Conservation (phyloP, 176 grass and related monocot species). For the Rhynchospora pubera region DNA sequence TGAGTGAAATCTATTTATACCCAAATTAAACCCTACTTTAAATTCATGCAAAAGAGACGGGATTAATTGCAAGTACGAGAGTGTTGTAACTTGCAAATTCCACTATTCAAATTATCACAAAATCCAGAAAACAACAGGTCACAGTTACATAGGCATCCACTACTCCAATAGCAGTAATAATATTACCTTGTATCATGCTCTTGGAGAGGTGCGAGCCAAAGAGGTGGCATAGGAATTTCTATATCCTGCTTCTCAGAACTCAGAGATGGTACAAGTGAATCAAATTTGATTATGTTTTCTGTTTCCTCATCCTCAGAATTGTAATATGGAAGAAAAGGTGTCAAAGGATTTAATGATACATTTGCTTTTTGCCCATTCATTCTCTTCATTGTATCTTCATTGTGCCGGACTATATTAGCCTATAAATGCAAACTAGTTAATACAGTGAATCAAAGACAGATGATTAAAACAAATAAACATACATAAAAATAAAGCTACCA, state of each 20-base stretch:
- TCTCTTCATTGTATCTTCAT: conserved; percentile 47
- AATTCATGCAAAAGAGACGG: too few relatives aligned
- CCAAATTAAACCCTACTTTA: too few relatives aligned
- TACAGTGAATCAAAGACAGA: neutral
- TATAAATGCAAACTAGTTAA: conserved; percentile 23
- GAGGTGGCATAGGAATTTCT: conserved; percentile 68
- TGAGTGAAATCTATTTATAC: neutral
- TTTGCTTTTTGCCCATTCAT: conserved; percentile 23
- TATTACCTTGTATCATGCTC: conserved; percentile 48
- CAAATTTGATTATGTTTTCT: conserved; percentile 13
- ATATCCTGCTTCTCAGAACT: conserved; percentile 38
- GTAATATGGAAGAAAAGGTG: conserved; percentile 28
- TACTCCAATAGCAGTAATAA: conserved; percentile 8
- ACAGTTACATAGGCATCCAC: neutral
- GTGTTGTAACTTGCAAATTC: neutral
- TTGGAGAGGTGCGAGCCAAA: conserved; percentile 53
- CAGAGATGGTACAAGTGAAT: conserved; percentile 22
- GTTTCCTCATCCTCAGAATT: conserved; percentile 6
- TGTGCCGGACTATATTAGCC: conserved; percentile 63
- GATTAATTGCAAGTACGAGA: too few relatives aligned
- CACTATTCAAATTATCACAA: neutral
- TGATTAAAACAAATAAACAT: neutral
- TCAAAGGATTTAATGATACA: conserved; percentile 29
- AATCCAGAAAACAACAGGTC: neutral
- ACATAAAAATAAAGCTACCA: neutral